A percentile compares a stretch with the other conserved stretches of the same genome.
Conservation (phyloP, 345 rosid genomes). For the Cardamine occulta region DNA sequence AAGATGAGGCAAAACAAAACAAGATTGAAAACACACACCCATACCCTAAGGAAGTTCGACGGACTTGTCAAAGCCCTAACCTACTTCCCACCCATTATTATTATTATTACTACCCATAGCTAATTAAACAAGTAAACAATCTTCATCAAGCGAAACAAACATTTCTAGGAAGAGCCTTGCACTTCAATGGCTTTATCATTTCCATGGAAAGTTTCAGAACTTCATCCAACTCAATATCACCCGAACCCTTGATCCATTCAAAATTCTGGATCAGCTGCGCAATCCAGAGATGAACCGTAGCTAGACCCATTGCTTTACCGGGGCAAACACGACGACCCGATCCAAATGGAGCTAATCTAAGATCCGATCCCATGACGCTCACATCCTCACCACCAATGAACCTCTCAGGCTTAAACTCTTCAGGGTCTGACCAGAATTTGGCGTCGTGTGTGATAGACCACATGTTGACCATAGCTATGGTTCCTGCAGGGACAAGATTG, state of each 20-base stretch:
- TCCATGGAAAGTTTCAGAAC: conserved; percentile 64
- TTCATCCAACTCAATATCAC: conserved; percentile 56
- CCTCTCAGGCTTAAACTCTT: conserved; percentile 65
- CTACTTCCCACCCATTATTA: conserved; percentile 23
- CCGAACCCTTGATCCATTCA: conserved; percentile 48
- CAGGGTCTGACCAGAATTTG: conserved; percentile 57
- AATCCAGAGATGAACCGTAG: conserved; percentile 63
- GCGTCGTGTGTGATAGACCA: conserved; percentile 83
- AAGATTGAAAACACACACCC: neutral
- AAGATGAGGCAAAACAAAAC: conserved; percentile 24
- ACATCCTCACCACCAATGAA: conserved; percentile 58
- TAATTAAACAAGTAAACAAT: conserved; percentile 18
- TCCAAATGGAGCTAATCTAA: conserved; percentile 73
- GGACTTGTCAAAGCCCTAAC: conserved; percentile 41
- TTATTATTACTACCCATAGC: conserved; percentile 22
- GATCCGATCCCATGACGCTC: conserved; percentile 63
- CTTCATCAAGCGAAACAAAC: conserved; percentile 18
- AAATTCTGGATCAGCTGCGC: conserved; percentile 59
- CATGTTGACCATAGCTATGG: conserved; percentile 95
- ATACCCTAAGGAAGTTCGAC: conserved; percentile 42
- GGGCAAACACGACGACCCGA: conserved; percentile 77
- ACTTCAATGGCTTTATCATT: conserved; percentile 61
- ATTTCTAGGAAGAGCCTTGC: conserved; percentile 59
- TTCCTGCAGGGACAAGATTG: conserved; percentile 70
- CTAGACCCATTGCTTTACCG: conserved; percentile 67